phyloP scores from a whole-genome alignment of 2,329 filamentous ascomycete genomes.

The Nectriaceae sp. region DNA sequence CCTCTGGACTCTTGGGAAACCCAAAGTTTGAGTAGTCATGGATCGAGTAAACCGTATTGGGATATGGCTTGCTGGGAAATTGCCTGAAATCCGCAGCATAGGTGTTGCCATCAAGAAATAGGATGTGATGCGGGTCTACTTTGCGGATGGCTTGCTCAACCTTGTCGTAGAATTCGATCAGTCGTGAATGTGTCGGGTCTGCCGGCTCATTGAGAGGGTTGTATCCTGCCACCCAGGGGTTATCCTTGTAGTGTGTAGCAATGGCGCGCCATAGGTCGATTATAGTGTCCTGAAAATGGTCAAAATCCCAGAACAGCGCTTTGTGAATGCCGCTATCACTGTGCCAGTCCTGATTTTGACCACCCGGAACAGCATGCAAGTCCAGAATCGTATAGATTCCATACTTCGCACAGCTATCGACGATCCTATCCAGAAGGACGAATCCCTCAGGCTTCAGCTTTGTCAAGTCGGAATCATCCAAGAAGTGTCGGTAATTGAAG shows the following conservation, averaged over 20 bases:
- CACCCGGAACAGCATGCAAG: slow-evolving; percentile 45
- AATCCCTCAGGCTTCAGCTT: slow-evolving; percentile 51
- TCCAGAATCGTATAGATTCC: slow-evolving; percentile 48
- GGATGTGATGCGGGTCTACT: slow-evolving; percentile 45
- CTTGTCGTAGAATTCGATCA: slow-evolving; percentile 25
- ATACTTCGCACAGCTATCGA: slow-evolving; percentile 44
- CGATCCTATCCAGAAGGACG: slow-evolving; percentile 49
- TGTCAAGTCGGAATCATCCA: slow-evolving; percentile 52
- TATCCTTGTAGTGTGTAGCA: slow-evolving; percentile 21
- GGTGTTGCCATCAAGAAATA: slow-evolving; percentile 51
- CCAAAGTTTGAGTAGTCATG: slow-evolving; percentile 2
- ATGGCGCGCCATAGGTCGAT: slow-evolving; percentile 46
- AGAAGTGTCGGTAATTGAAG: slow-evolving; percentile 60
- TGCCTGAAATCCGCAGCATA: slow-evolving; percentile 48
- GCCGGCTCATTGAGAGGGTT: slow-evolving; percentile 1
- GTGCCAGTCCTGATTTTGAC: slow-evolving; percentile 51
- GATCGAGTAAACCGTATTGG: slow-evolving; percentile 1
- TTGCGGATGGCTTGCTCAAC: slow-evolving; percentile 37
- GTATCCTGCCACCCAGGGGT: slow-evolving; percentile 2
- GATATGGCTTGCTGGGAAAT: background rate
- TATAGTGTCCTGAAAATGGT: slow-evolving; percentile 46
- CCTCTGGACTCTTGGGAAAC: background rate
- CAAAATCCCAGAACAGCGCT: slow-evolving; percentile 47
- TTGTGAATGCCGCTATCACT: slow-evolving; percentile 39
- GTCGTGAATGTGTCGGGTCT: background rate